phyloP scores from a whole-genome alignment of 352 stramenopile species.

The Phytopythium chamaehyphon region DNA sequence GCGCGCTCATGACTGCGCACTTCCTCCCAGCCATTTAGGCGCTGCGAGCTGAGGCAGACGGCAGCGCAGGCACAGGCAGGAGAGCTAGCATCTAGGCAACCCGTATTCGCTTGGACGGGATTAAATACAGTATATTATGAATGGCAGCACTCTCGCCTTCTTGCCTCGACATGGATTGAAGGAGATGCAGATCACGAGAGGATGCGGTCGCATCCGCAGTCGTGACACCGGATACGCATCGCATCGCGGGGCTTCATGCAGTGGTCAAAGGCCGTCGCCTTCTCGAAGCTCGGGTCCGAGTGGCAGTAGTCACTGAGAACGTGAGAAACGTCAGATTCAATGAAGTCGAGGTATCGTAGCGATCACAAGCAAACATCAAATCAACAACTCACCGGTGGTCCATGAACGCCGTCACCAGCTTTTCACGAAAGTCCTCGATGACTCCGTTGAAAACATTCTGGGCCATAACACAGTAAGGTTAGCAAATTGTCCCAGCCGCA shows the following conservation, averaged over 20 bases:
- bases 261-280: conserved; percentile 16
- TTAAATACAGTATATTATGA: too few relatives aligned
- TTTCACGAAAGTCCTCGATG: conserved; percentile 61
- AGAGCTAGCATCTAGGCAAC: too few relatives aligned
- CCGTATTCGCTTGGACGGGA: background rate
- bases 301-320: conserved; percentile 43
- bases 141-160: too few relatives aligned
- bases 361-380: too few relatives aligned
- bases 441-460: conserved; percentile 44
- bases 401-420: conserved; percentile 49
- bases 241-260: conserved; percentile 20
- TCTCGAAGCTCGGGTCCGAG: conserved; percentile 47
- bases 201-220: conserved; percentile 29
- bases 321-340: background rate
- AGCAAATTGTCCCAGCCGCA: background rate
- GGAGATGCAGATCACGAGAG: conserved; percentile 8
- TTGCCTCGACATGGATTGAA: background rate
- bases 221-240: conserved; percentile 32
- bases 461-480: background rate
- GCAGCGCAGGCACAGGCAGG: background rate
- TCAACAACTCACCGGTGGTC: conserved; percentile 49
- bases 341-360: background rate
- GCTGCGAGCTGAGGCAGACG: background rate
- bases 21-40: conserved; percentile 88
- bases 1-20: conserved; percentile 90